A percentile compares a stretch with the other conserved stretches of the same genome.
Evolutionary conservation across 345 rosid genomes (phyloP).

Genomic region (Leavenworthia alabamica): DNA sequence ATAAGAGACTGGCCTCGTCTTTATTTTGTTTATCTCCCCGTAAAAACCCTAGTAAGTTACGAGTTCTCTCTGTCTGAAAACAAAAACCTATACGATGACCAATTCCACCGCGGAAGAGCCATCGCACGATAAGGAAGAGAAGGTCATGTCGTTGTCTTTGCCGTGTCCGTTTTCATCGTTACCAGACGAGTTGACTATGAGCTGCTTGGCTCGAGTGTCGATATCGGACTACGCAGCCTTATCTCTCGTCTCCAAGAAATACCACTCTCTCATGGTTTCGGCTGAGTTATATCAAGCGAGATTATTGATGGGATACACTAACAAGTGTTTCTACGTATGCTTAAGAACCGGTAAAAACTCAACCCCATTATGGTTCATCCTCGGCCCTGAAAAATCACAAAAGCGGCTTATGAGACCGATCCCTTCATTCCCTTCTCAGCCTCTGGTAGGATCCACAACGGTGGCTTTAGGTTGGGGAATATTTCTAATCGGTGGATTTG

Average conservation of each 20-base stretch:
- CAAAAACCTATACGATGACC: neutral
- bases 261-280: neutral
- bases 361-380: too few species aligned
- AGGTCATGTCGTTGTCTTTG: neutral
- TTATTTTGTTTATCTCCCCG: too few species aligned
- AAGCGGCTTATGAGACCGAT: too few species aligned
- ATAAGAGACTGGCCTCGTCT: too few species aligned
- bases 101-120: neutral
- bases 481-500: neutral
- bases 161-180: neutral
- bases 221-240: neutral
- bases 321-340: too few species aligned
- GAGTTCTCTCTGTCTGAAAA: neutral
- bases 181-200: neutral
- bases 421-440: neutral
- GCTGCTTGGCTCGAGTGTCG: neutral
- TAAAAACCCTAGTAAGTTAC: neutral
- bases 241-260: neutral
- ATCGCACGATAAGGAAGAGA: neutral
- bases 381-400: too few species aligned
- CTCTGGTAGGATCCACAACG: neutral
- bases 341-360: too few species aligned
- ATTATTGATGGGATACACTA: neutral
- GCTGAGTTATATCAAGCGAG: neutral
- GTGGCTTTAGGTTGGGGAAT: neutral